These are phyloP conservation scores for Mycena latifolia DNA, from an alignment of 768 basidiomycete genomes.

Conservation along the genomic window DNA sequence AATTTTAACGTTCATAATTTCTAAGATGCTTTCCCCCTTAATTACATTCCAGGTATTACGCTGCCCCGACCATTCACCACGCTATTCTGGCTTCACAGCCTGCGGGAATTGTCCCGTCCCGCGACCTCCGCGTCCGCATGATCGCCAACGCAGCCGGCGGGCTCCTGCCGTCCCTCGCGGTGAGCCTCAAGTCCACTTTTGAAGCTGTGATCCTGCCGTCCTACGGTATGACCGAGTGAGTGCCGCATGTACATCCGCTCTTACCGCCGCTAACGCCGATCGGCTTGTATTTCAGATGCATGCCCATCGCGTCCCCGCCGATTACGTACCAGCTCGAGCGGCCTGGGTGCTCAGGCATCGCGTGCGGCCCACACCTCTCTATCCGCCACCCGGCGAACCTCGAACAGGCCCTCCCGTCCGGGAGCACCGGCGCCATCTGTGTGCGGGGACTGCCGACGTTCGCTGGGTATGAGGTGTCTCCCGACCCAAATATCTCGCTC, in stretches of 20 bases:
- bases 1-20: neutral
- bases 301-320: slow-evolving; percentile 63
- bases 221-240: slow-evolving; percentile 69
- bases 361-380: slow-evolving; percentile 61
- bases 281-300: slow-evolving; percentile 48
- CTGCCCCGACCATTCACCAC: slow-evolving; percentile 63
- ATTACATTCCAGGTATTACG: slow-evolving; percentile 56
- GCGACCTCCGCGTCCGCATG: slow-evolving; percentile 57
- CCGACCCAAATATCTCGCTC: slow-evolving; percentile 55
- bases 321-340: slow-evolving; percentile 57
- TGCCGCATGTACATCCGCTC: neutral
- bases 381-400: slow-evolving; percentile 53
- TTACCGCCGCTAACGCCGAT: slow-evolving; percentile 18
- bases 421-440: slow-evolving; percentile 63
- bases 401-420: slow-evolving; percentile 52
- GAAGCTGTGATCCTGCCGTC: slow-evolving; percentile 68
- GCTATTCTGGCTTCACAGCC: slow-evolving; percentile 58
- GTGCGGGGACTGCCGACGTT: slow-evolving; percentile 68
- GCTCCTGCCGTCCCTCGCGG: slow-evolving; percentile 64
- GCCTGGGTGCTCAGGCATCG: slow-evolving; percentile 60
- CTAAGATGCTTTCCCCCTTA: slow-evolving; percentile 6
- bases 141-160: slow-evolving; percentile 67
- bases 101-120: slow-evolving; percentile 43
- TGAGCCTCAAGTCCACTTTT: slow-evolving; percentile 61
- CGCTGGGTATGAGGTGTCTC: slow-evolving; percentile 61